A percentile compares a stretch with the other conserved stretches of the same genome.
These are phyloP conservation scores for Allium cepa DNA, from an alignment of 106 monocot species.

Conservation along the genomic window DNA sequence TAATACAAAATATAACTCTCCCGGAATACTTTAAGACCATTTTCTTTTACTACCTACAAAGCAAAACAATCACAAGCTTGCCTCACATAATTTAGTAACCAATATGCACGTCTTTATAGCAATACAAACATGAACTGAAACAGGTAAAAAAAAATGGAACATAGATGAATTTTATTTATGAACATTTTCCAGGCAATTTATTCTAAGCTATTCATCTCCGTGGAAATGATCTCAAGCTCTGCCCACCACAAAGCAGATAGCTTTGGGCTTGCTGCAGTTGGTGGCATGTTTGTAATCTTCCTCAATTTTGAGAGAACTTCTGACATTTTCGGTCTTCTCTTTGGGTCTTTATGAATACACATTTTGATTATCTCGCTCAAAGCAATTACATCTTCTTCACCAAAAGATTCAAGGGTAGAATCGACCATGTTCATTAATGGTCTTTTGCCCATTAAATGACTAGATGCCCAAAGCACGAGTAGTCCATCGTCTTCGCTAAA, in stretches of 20 bases:
- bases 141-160: neutral
- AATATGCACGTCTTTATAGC: no score
- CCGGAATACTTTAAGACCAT: no score
- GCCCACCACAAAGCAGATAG: slow-evolving; percentile 89
- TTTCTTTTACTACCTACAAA: no score
- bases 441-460: slow-evolving; percentile 43
- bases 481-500: slow-evolving; percentile 56
- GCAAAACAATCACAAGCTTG: no score
- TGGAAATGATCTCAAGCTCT: slow-evolving; percentile 68
- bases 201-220: slow-evolving; percentile 16
- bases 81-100: no score
- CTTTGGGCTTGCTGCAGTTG: slow-evolving; percentile 53
- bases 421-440: slow-evolving; percentile 55
- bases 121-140: neutral
- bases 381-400: slow-evolving; percentile 28
- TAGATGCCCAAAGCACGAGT: slow-evolving; percentile 67
- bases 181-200: neutral
- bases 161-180: neutral
- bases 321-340: slow-evolving; percentile 38
- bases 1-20: no score
- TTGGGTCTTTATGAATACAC: slow-evolving; percentile 33
- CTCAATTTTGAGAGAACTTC: slow-evolving; percentile 36
- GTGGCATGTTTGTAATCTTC: slow-evolving; percentile 36
- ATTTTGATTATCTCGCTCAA: slow-evolving; percentile 36
- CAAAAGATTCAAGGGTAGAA: slow-evolving; percentile 25